Base-by-base conservation (phyloP, 768 basidiomycete species). In the Lactarius vividus region DNA sequence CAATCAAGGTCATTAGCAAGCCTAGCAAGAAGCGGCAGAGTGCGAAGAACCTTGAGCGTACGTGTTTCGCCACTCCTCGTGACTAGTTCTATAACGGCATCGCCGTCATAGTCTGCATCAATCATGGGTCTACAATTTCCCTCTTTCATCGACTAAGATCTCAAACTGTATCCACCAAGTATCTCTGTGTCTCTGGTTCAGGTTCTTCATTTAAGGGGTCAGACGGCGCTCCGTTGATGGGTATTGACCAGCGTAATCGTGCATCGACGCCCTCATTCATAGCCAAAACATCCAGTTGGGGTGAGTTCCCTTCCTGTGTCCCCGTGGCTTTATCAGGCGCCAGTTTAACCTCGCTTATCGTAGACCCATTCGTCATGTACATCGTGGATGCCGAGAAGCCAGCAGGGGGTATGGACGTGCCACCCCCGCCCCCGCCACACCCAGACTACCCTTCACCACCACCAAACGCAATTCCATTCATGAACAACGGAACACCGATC, bases 1-100 rank as follows among this genome's bases (percentile, higher is more conserved):
- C 95, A n/a, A 98, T 98, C 82, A 96, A 95, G 77, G 93, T 98
- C 73, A 98, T 98, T 78, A 94, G 91, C 79, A 98, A 98, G 77
- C 96, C 96, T 4, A 94, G 92, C 80, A 97, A 98, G 83, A 97
- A 97, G 84, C 84, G 94, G 71, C 90, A 94, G 77, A 93, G 89
- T 74, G 92, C 90, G 55, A 96, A 96, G 82, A 94, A 93, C 72
- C 84, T 94, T 20, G 92, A 97, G 75, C 79, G 94, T 96, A 75
- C 80, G 95, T 60, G 53, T 66, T 42, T 61, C 60, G 58, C 63
- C 71, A 60, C 26, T 23, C 64, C 65, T 53, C 61, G 60, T 67
- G 61, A 67, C 61, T n/a, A n/a, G 29, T 28, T 26, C 35, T 23
- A 35, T 67, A 57, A 67, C 61, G 65, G 64, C 65, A 66, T 62